These are phyloP conservation scores for Psilocybe subaeruginosa DNA, from an alignment of 768 basidiomycete species.

Conservation along the genomic window DNA sequence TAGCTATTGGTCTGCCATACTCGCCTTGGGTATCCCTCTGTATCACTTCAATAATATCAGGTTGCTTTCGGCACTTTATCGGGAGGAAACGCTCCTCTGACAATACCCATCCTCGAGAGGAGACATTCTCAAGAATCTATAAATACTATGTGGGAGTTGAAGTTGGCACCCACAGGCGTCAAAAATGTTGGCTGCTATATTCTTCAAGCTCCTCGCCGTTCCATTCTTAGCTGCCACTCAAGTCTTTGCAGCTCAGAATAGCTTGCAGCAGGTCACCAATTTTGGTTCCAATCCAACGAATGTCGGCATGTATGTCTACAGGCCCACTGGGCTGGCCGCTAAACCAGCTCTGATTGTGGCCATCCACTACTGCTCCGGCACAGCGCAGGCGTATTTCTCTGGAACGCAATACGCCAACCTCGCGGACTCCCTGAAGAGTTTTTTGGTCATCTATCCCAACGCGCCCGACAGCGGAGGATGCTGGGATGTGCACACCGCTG, in stretches of 20 bases:
- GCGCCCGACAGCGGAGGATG: slow-evolving; percentile 48
- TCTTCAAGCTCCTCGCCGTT: slow-evolving; percentile 22
- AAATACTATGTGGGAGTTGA: neutral
- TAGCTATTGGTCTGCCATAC: no score
- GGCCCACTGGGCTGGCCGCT: slow-evolving; percentile 37
- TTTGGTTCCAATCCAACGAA: slow-evolving; percentile 57
- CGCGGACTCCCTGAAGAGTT: slow-evolving; percentile 46
- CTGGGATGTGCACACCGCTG: slow-evolving; percentile 55
- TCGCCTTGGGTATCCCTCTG: neutral
- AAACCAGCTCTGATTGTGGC: slow-evolving; percentile 54
- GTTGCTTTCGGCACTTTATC: neutral
- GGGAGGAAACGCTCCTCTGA: neutral
- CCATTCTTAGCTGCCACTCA: slow-evolving; percentile 18
- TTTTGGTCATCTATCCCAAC: slow-evolving; percentile 53
- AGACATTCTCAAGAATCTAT: neutral
- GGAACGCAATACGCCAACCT: slow-evolving; percentile 52
- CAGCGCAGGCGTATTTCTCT: slow-evolving; percentile 52
- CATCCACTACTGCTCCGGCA: slow-evolving; percentile 55
- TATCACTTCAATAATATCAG: neutral
- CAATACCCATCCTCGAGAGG: neutral
- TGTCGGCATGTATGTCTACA: slow-evolving; percentile 51
- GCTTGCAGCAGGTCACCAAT: slow-evolving; percentile 43
- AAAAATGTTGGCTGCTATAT: slow-evolving; percentile 19
- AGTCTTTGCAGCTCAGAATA: slow-evolving; percentile 29
- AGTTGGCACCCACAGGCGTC: neutral